Base-by-base conservation (phyloP, 345 rosid genomes). In the Fremontodendron californicum region DNA sequence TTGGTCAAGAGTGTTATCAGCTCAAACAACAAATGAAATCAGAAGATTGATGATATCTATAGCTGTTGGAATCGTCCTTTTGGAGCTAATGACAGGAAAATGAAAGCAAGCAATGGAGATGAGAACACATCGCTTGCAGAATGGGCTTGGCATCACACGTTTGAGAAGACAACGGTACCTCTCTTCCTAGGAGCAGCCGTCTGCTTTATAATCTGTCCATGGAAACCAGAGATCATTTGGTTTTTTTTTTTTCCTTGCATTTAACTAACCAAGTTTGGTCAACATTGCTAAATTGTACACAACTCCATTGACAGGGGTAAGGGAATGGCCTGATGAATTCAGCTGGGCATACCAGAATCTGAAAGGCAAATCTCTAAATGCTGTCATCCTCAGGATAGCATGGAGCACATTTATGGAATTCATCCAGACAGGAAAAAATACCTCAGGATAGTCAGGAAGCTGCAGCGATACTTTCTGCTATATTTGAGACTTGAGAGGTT, bases 401-500 rank as follows among this genome's bases (percentile, higher is more conserved):
- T 18, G 23, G 6, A 48, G 19, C 52, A 48, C 48, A 43, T 43
- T 0, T 43, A 43, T 43, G 6, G 0, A 48, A 13, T 90, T 55
- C 92, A 92, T 39, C 80, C 86, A 0, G 90, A 92, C 58, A 89
- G 82, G 72, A 42, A 84, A 79, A 25, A 83, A 77, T 1, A 75
- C 68, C 76, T 9, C 89, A 85, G 68, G 35, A 33, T 33, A 33
- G 35, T 33, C 35, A 33, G 35, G 88, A 88, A 68, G 57, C 64
- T 39, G 82, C 74, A 33, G 85, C 87, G 43, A 40, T 40, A 4
- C 73, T 90, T 85, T 86, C 94, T 19, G 68, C 84, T 11, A n/a
- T n/a, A n/a, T n/a, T n/a, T n/a, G n/a, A n/a, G 88, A 5, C 90
- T 83, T 13, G 94, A 90, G 55, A 49, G 21, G 55, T 49, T 15